Evolutionary conservation across 2,329 filamentous ascomycete genomes (phyloP).

Genomic region (Phoma sp.): DNA sequence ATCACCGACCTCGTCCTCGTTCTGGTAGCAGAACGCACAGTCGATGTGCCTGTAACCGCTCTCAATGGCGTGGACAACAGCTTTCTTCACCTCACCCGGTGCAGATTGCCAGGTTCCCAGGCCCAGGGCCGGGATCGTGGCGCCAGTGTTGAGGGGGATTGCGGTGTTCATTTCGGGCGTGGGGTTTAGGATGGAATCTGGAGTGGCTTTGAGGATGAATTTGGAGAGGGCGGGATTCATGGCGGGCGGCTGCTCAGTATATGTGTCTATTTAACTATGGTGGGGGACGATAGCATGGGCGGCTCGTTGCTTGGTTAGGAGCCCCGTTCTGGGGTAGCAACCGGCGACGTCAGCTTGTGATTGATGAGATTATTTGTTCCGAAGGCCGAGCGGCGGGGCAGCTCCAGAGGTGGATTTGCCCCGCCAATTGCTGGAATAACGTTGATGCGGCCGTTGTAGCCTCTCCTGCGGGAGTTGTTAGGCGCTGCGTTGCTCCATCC

Average conservation of each 20-base stretch:
- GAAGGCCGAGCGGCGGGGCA: slow-evolving; percentile 22
- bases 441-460: slow-evolving; percentile 17
- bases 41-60: slow-evolving; percentile 65
- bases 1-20: slow-evolving; percentile 82
- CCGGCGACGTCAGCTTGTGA: slow-evolving; percentile 27
- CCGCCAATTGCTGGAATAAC: slow-evolving; percentile 14
- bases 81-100: slow-evolving; percentile 55
- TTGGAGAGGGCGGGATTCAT: slow-evolving; percentile 51
- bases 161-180: slow-evolving; percentile 49
- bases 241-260: slow-evolving; percentile 23
- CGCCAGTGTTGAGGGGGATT: slow-evolving; percentile 49
- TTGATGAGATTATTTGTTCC: slow-evolving; percentile 46
- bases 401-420: background rate
- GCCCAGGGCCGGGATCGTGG: slow-evolving; percentile 47
- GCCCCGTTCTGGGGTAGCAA: slow-evolving; percentile 15
- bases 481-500: too few relatives aligned
- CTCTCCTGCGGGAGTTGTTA: background rate
- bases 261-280: slow-evolving; percentile 26
- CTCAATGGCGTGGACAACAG: slow-evolving; percentile 56
- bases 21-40: slow-evolving; percentile 77
- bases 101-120: slow-evolving; percentile 50
- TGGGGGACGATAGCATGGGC: slow-evolving; percentile 12
- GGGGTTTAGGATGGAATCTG: slow-evolving; percentile 44
- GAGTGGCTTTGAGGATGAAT: slow-evolving; percentile 48
- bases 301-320: slow-evolving; percentile 13